Evolutionary conservation across 2,329 filamentous ascomycete genomes (phyloP).

Genomic region (Furcasterigmium furcatum): DNA sequence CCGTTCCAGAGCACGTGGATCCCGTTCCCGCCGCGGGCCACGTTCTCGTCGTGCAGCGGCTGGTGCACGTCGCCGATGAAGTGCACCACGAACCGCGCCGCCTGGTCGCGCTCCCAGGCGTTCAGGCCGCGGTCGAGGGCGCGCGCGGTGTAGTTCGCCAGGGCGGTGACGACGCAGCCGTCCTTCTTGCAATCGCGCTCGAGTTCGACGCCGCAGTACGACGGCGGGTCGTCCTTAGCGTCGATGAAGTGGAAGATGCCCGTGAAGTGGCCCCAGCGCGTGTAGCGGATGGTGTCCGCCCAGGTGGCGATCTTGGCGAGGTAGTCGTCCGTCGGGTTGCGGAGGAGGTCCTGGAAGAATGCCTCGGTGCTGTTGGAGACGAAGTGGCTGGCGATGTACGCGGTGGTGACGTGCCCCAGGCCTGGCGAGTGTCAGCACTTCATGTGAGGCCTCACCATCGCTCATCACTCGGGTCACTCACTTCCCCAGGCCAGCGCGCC

Average conservation of each 20-base stretch:
- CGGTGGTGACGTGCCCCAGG: conserved; percentile 64
- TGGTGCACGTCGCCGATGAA: conserved; percentile 71
- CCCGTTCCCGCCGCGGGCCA: conserved; percentile 63
- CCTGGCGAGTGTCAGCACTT: conserved; percentile 33
- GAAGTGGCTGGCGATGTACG: conserved; percentile 59
- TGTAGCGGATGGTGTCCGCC: conserved; percentile 66
- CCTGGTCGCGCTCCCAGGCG: conserved; percentile 47
- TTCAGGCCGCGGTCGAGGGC: conserved; percentile 43
- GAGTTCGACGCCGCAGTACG: conserved; percentile 53
- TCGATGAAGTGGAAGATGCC: conserved; percentile 68
- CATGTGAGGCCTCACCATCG: too few species aligned
- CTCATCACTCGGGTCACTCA: conserved; percentile 26
- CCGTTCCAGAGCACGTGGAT: conserved; percentile 62
- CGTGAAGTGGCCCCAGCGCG: conserved; percentile 56
- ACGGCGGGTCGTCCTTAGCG: conserved; percentile 60
- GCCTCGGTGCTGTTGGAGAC: conserved; percentile 52
- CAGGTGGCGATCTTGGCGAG: conserved; percentile 63
- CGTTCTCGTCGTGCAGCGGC: conserved; percentile 63
- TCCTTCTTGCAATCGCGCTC: conserved; percentile 58
- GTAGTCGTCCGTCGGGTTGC: conserved; percentile 52
- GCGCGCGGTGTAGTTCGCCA: conserved; percentile 59
- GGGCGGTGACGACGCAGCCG: conserved; percentile 60
- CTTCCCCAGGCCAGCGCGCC: conserved; percentile 37
- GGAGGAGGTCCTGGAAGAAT: conserved; percentile 56
- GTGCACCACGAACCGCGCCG: conserved; percentile 64